Conservation (phyloP, 441 rosid genomes). For the Pelargonium citronellum region DNA sequence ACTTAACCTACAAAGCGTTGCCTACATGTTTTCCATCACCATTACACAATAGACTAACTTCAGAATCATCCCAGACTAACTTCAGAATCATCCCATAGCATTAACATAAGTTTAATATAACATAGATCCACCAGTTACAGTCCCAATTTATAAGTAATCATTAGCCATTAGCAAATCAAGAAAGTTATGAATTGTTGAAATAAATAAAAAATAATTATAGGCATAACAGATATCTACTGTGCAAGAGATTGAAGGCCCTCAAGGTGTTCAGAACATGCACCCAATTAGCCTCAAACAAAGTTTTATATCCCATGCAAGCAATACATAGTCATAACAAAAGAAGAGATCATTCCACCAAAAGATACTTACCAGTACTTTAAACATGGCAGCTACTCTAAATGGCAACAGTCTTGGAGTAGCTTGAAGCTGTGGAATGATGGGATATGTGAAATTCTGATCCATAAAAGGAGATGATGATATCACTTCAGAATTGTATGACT, state of each 20-base stretch:
- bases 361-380: conserved; percentile 68
- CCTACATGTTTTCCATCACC: neutral
- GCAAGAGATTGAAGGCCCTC: conserved; percentile 7
- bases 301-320: neutral
- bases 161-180: neutral
- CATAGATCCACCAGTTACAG: neutral
- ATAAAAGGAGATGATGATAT: conserved; percentile 52
- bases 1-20: neutral
- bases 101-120: neutral
- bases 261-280: neutral
- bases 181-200: neutral
- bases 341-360: neutral
- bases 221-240: neutral
- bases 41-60: neutral
- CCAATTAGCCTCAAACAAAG: neutral
- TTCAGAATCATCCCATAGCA: neutral
- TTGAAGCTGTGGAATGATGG: conserved; percentile 69
- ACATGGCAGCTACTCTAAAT: conserved; percentile 81
- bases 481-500: conserved; percentile 59
- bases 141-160: neutral
- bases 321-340: neutral
- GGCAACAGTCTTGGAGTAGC: conserved; percentile 61
- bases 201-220: neutral
- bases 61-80: too few relatives aligned
- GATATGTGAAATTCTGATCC: conserved; percentile 41